Evolutionary conservation across 2,329 filamentous ascomycete genomes (phyloP), one percentile per base, ranked within the genome.

Genomic region (Colletotrichum tofieldiae): DNA sequence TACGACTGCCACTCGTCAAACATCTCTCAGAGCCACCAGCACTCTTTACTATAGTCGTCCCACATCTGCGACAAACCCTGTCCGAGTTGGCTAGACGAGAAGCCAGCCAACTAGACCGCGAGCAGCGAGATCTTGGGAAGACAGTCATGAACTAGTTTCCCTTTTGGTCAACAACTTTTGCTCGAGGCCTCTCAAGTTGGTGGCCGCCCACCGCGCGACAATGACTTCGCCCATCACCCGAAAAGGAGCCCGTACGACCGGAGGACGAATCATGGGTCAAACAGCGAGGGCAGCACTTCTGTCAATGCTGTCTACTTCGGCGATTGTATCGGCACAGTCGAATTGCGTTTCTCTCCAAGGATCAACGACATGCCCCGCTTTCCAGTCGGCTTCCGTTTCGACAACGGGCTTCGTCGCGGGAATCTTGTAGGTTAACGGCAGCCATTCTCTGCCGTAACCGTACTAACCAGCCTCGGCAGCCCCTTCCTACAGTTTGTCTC

Each of bases 401-500:
- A 93, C 90, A 43, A 87, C 88, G 78, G 82, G 83, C 54, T 83
- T 80, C 67, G 79, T 94, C 73, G 85, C 88, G 59, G 87, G 87
- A 37, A 84, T 89, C 72, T 95, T 93, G 93, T 94, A 87, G 78
- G 90, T 87, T 32, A 5, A 63, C 37, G 67, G 18, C 60, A 26
- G 14, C 35, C 58, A 6, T 32, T 35, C 55, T 37, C 23, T 29
- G 5, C 26, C n/a, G 35, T 18, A 20, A 14, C 16, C 20, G 20
- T 37, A 61, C 73, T 79, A 65, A 80, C 35, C n/a, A 63, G 59
- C 68, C 58, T 62, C 37, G 47, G 58, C 79, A 97, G 95, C 84
- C 92, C 95, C 58, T 99, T 98, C 81, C 89, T 99, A 75, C 86
- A 91, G 75, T 94, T 89, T 81, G 96, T 98, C 77, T 93, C 93